Conservation (phyloP, 2,329 filamentous ascomycete genomes). For the Grosmannia clavigera region DNA sequence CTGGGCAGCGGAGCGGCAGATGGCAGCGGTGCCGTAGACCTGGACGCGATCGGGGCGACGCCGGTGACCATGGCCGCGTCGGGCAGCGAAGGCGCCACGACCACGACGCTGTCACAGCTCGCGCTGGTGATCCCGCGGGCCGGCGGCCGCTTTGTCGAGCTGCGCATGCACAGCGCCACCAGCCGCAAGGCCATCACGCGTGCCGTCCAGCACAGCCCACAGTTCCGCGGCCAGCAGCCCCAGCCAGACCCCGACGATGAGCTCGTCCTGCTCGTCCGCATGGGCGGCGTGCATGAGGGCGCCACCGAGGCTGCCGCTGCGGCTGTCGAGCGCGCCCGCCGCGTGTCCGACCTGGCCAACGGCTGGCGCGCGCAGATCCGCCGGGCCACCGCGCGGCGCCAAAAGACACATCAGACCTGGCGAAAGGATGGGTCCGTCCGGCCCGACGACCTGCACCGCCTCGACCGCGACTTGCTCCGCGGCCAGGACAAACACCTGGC, state of each 20-base stretch:
- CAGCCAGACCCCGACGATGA: constrained; percentile 46
- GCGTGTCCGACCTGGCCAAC: constrained; percentile 33
- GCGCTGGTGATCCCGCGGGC: constrained; percentile 13
- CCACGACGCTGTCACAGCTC: constrained; percentile 12
- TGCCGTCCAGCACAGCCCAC: constrained; percentile 11
- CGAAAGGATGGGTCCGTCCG: constrained; percentile 28
- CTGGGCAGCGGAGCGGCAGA: constrained; percentile 3
- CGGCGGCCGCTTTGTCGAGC: constrained; percentile 14
- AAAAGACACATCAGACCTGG: constrained; percentile 37
- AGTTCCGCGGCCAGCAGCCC: constrained; percentile 16
- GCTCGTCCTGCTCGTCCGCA: constrained; percentile 41
- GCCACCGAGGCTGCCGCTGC: constrained; percentile 26
- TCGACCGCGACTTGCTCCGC: constrained; percentile 37
- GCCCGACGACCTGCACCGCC: constrained; percentile 27
- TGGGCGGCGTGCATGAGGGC: constrained; percentile 23
- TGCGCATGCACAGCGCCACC: constrained; percentile 13
- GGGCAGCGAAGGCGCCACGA: not conserved
- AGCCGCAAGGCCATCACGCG: constrained; percentile 13
- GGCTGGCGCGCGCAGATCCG: constrained; percentile 39
- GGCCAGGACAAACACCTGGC: constrained; percentile 41
- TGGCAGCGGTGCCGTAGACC: constrained; percentile 8
- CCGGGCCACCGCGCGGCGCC: constrained; percentile 23
- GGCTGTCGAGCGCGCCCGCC: constrained; percentile 1
- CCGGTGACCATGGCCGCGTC: not conserved
- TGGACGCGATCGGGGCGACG: constrained; percentile 11